These are phyloP conservation scores for Gossypioides kirkii DNA, from an alignment of 345 rosid species.

Conservation along the genomic window DNA sequence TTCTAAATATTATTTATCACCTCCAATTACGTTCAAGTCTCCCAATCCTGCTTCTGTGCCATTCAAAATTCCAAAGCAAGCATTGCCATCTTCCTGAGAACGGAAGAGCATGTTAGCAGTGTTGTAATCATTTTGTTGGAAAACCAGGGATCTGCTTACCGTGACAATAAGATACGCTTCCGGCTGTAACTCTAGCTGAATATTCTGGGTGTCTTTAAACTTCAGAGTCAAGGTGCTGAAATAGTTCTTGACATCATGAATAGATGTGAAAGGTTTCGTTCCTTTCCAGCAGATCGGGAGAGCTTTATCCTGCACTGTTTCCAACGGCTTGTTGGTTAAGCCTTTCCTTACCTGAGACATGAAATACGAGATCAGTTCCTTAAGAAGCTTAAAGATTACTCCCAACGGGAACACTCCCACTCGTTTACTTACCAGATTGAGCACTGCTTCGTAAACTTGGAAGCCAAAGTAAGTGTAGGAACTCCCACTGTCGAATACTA, in stretches of 20 bases:
- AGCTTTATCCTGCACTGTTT: constrained; percentile 47
- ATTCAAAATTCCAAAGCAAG: constrained; percentile 76
- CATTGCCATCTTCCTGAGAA: constrained; percentile 62
- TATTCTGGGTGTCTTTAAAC: constrained; percentile 43
- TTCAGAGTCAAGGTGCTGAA: constrained; percentile 54
- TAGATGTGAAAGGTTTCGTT: constrained; percentile 42
- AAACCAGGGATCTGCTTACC: constrained; percentile 31
- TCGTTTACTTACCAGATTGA: constrained; percentile 51
- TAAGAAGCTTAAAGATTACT: constrained; percentile 5
- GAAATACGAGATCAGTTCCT: constrained; percentile 1
- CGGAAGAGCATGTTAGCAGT: background rate
- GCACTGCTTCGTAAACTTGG: constrained; percentile 38
- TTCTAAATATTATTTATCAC: background rate
- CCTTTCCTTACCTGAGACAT: constrained; percentile 37
- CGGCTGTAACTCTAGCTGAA: constrained; percentile 48
- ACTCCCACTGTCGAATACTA: constrained; percentile 87
- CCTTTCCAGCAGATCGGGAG: constrained; percentile 91
- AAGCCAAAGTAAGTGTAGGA: constrained; percentile 74
- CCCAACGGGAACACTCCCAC: background rate
- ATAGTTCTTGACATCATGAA: constrained; percentile 43
- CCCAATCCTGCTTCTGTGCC: constrained; percentile 55
- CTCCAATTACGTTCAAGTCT: constrained; percentile 55
- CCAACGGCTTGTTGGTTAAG: constrained; percentile 47
- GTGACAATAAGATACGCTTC: constrained; percentile 74
- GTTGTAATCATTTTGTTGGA: background rate